Evolutionary conservation across 2,329 filamentous ascomycete genomes (phyloP), one percentile per base, ranked within the genome.

Genomic region (Pyricularia sp.): DNA sequence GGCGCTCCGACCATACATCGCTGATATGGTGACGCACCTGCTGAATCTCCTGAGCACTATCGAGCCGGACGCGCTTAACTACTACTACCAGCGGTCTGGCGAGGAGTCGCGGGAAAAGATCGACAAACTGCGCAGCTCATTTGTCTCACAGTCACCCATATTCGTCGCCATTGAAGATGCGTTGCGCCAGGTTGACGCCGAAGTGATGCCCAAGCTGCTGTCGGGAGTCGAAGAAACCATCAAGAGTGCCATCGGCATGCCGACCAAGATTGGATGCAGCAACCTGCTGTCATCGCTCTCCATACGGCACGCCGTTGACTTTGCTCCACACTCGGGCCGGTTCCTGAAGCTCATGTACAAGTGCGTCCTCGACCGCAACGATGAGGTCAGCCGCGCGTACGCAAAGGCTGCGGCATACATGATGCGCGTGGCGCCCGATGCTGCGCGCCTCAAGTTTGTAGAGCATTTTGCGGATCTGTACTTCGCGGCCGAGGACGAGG

Each of bases 111-210:
- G 93, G 65, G 93, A 97, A 72, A 89, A 94, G 74, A 93, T 99
- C 69, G 95, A 99, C 78, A 94, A 93, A 76, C 86, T 93, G 78
- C 86, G 95, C 69, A 88, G 95, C 17, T 89, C 87, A 58, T 91
- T 89, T 76, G 92, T 97, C 33, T 91, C 93, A 31, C 88, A 88
- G 68, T 97, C 93, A 20, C 94, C 95, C 0, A 89, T 99, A 72
- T 96, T 94, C 75, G 94, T 97, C 77, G 93, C 93, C 1, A 93
- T 98, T 69, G 92, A 97, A 73, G 88, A 94, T 72, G 93, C 92
- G 74, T 86, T 99, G 36, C 93, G 97, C 70, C 88, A 92, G 68
- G 84, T 96, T 1, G 93, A 98, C 75, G 89, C 88, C 7, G 81
- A 83, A 4, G 89, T 91, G n/a, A 94, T 97, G 88, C 84, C 85